Percentiles rank a stretch among this genome's conserved stretches.
phyloP scores from a whole-genome alignment of 805 yeast species.

The Candida nanaspora region DNA sequence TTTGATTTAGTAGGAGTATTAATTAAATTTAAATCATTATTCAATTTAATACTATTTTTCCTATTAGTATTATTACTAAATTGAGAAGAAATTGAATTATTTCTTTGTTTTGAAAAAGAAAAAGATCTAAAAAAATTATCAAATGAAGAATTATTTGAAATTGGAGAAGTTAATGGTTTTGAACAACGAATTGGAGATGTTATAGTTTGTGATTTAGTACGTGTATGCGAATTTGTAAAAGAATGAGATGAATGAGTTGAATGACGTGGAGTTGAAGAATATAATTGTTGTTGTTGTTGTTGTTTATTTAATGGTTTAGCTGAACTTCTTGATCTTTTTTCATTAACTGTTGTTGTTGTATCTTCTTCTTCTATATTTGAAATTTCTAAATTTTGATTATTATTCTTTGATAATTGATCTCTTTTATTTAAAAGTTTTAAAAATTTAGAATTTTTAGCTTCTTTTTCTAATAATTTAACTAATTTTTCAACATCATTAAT shows the following conservation, averaged over 20 bases:
- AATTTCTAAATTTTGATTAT: conserved; percentile 3
- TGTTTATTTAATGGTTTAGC: background rate
- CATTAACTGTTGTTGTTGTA: background rate
- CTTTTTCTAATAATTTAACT: conserved; percentile 35
- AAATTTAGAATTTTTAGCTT: conserved; percentile 18
- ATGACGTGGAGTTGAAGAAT: background rate
- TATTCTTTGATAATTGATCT: conserved; percentile 8
- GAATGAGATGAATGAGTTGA: background rate
- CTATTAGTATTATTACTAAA: conserved; percentile 1
- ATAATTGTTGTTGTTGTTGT: background rate
- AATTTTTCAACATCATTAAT: conserved; percentile 48
- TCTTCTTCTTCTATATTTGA: background rate
- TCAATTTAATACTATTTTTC: background rate
- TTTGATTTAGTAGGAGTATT: background rate
- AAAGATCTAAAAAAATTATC: conserved; percentile 28
- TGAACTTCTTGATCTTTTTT: background rate
- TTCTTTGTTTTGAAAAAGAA: conserved; percentile 22
- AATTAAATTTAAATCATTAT: too few relatives aligned
- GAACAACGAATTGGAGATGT: conserved; percentile 32
- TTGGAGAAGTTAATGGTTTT: conserved; percentile 41
- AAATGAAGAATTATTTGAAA: conserved; percentile 27
- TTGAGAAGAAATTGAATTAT: conserved; percentile 11
- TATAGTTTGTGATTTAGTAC: background rate
- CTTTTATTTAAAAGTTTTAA: conserved; percentile 15
- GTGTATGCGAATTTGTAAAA: too few relatives aligned